These are phyloP conservation scores for Exophiala xenobiotica DNA, from an alignment of 2,329 filamentous ascomycete genomes.

Conservation along the genomic window DNA sequence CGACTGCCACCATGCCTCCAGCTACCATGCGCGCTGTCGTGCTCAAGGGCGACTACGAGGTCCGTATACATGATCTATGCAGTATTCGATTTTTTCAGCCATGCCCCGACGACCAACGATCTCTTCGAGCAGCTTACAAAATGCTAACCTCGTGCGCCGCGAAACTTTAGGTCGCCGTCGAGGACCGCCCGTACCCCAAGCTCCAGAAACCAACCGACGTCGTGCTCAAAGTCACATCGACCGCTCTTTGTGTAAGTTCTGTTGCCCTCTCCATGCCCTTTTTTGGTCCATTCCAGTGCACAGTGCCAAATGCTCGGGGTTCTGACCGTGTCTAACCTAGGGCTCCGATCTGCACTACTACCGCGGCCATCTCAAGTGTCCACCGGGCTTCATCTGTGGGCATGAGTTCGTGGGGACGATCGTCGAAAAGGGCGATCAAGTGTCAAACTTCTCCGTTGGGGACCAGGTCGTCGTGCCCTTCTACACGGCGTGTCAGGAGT, in stretches of 20 bases:
- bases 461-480: conserved; percentile 55
- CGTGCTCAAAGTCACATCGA: conserved; percentile 42
- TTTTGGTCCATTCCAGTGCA: not conserved
- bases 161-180: conserved; percentile 37
- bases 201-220: conserved; percentile 49
- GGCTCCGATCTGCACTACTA: conserved; percentile 58
- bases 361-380: conserved; percentile 53
- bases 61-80: no score
- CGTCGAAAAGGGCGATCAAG: conserved; percentile 45
- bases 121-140: no score
- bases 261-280: not conserved
- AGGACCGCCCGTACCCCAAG: conserved; percentile 46
- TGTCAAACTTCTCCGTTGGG: conserved; percentile 50
- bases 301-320: not conserved
- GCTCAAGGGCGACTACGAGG: conserved; percentile 29
- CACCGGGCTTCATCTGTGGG: conserved; percentile 51
- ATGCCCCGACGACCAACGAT: no score
- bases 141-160: conserved; percentile 1
- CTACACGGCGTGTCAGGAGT: conserved; percentile 54
- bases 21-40: conserved; percentile 31
- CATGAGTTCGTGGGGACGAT: conserved; percentile 56
- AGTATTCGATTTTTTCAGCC: no score
- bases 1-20: conserved; percentile 21
- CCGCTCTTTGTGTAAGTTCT: conserved; percentile 28
- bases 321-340: conserved; percentile 34